phyloP scores from a whole-genome alignment of 371 early-diverging fungal genomes.

The Dinochytrium kinnereticum region DNA sequence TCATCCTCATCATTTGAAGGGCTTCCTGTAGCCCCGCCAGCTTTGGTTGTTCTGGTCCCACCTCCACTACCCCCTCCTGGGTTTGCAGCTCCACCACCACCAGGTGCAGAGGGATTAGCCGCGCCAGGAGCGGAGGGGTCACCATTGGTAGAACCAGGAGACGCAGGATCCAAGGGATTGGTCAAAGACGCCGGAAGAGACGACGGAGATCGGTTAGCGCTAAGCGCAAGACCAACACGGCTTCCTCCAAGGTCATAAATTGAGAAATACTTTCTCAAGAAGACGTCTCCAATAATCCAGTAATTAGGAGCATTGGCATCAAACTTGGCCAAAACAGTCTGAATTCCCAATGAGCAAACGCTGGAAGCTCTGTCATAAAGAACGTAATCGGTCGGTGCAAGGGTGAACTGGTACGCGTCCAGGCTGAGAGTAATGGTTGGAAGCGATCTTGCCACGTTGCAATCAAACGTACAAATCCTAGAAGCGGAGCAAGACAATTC shows the following conservation, averaged over 20 bases:
- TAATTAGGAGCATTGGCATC: neutral
- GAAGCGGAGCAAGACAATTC: neutral
- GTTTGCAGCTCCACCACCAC: neutral
- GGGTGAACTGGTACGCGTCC: slow-evolving; percentile 4
- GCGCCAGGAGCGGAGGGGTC: neutral
- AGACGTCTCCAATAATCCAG: slow-evolving; percentile 41
- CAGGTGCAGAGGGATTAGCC: neutral
- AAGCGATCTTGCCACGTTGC: neutral
- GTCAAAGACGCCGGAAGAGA: neutral
- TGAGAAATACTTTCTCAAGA: slow-evolving; percentile 37
- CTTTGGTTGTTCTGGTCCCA: neutral
- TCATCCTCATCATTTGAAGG: neutral
- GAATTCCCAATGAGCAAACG: slow-evolving; percentile 7
- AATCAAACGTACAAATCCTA: slow-evolving; percentile 3
- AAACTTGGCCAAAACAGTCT: neutral
- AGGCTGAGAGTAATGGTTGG: slow-evolving; percentile 18
- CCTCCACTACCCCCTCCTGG: neutral
- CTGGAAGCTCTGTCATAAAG: slow-evolving; percentile 10
- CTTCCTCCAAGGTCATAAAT: slow-evolving; percentile 31
- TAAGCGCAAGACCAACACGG: slow-evolving; percentile 22
- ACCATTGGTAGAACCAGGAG: neutral
- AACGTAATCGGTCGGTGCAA: slow-evolving; percentile 17
- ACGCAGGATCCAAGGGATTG: neutral
- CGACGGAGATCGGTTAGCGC: neutral
- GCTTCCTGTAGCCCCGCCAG: neutral